These are phyloP conservation scores for Fusarium udum DNA, from an alignment of 2,329 filamentous ascomycete species.

Conservation along the genomic window DNA sequence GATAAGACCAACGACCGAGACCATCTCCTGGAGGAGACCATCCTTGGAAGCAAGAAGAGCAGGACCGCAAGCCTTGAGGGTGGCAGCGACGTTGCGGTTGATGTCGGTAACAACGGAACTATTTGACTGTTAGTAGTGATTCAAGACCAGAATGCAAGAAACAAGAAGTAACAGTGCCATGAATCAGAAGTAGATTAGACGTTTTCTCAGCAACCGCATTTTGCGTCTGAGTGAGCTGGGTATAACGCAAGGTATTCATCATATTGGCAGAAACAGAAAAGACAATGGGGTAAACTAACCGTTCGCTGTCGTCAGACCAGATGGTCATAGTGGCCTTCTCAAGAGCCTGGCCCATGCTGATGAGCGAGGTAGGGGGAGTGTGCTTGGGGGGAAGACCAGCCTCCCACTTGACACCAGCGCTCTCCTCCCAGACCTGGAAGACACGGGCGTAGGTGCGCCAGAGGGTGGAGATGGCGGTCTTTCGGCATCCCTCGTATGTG, in stretches of 20 bases:
- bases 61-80: slow-evolving; percentile 90
- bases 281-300: slow-evolving; percentile 70
- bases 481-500: slow-evolving; percentile 91
- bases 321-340: slow-evolving; percentile 84
- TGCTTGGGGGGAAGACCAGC: slow-evolving; percentile 85
- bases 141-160: slow-evolving; percentile 30
- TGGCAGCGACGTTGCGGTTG: slow-evolving; percentile 91
- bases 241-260: slow-evolving; percentile 94
- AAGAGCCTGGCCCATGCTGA: slow-evolving; percentile 86
- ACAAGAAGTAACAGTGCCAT: slow-evolving; percentile 40
- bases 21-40: slow-evolving; percentile 75
- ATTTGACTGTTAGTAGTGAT: slow-evolving; percentile 54
- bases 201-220: slow-evolving; percentile 90
- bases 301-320: slow-evolving; percentile 91
- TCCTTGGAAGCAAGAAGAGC: slow-evolving; percentile 80
- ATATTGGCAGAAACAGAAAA: slow-evolving; percentile 56
- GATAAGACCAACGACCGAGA: slow-evolving; percentile 78
- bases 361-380: slow-evolving; percentile 79
- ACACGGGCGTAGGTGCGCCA: slow-evolving; percentile 94
- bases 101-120: slow-evolving; percentile 93
- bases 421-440: slow-evolving; percentile 85
- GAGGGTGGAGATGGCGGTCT: slow-evolving; percentile 88
- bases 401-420: slow-evolving; percentile 82
- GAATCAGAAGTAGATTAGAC: slow-evolving; percentile 54
- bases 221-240: slow-evolving; percentile 99